Evolutionary conservation across 148 eudicot species (phyloP), one percentile per base, ranked within the genome.

Genomic region (Camellia japonica): DNA sequence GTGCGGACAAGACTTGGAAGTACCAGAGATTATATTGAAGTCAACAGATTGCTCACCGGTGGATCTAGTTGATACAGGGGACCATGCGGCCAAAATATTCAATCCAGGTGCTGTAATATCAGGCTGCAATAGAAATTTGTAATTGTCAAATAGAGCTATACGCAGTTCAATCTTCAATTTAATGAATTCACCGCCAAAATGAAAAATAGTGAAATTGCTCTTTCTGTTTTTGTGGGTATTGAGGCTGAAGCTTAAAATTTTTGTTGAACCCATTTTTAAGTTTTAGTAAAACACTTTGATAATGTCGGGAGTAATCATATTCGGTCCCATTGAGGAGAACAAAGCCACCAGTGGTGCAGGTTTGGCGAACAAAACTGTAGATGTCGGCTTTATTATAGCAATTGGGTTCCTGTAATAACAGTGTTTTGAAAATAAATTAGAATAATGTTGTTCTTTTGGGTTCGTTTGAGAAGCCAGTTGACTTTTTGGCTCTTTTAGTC

Each of bases 1-100:
- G 59, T 85, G 86, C 15, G 90, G 87, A 79, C 85, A 83, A 20
- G 90, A 43, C 87, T 81, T 87, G 69, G 90, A 87, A 13, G 90
- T 85, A 51, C 90, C 90, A 2, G 87, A 85, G 58, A 83, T 62
- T 49, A 85, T 83, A 74, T 87, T 87, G 13, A 74, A 85, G 83
- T 83, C 62, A 3, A 75, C 41, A 23, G 84, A 70, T 79, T 73
- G 60, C 41, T 74, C 89, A 78, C 67, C 82, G 11, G 87, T 77
- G 47, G 8, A 12, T 46, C 16, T 68, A 15, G 78, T 78, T 44
- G 79, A 60, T 23, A 87, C 63, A 4, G 89, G 89, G 80, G 86
- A 84, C 86, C 86, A 84, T 58, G 86, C 87, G 7, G 87, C 89
- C 73, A 84, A 46, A 51, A 87, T 77, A 63, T 85, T 83, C 76